Conservation (phyloP, 805 yeast genomes). For the Lachancea quebecensis region DNA sequence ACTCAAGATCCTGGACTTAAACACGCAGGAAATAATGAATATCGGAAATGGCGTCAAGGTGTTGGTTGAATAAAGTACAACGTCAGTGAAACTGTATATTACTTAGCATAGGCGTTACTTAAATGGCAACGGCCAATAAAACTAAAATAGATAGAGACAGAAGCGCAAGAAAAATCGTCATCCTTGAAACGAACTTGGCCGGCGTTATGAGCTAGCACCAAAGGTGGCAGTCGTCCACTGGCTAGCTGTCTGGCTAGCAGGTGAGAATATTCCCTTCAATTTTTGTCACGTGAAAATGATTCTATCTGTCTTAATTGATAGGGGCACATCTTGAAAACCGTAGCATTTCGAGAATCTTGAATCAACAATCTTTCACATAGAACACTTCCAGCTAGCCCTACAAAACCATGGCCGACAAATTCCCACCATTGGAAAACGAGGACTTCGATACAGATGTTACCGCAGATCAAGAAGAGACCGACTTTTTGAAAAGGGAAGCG, state of each 20-base stretch:
- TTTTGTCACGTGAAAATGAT: no score
- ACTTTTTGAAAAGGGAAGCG: conserved; percentile 62
- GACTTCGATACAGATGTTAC: conserved; percentile 23
- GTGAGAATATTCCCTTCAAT: no score
- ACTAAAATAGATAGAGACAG: no score
- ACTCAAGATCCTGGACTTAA: conserved; percentile 28
- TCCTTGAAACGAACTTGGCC: no score
- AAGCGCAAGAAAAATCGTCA: no score
- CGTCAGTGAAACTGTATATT: neutral
- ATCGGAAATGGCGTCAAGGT: conserved; percentile 25
- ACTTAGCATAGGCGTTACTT: neutral
- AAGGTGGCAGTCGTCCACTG: no score
- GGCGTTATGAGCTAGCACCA: no score
- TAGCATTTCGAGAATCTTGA: neutral
- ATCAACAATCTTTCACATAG: neutral
- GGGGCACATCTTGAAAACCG: neutral
- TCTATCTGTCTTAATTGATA: neutral
- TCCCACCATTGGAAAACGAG: conserved; percentile 58
- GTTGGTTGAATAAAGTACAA: conserved; percentile 14
- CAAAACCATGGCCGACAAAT: conserved; percentile 60
- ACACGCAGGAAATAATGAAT: conserved; percentile 25
- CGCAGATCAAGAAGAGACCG: conserved; percentile 39
- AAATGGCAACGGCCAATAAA: no score
- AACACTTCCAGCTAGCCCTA: neutral
- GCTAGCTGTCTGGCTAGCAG: no score